These are phyloP conservation scores for sorghum (Sorghum bicolor) DNA, from an alignment of 176 grass and related monocot genomes.

Conservation along the genomic window Sorghum_bicolor_NCBIv3 NC_012875.2:56956501-56957000, in stretches of 20 bases:
- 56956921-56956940: constrained; percentile 38
- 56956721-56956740: constrained; percentile 9
- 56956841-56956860: constrained; percentile 15
- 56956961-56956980: constrained; percentile 39
- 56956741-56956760: constrained; percentile 1
- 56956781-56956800: constrained; percentile 17
- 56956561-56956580: constrained; percentile 3
- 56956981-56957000: constrained; percentile 21
- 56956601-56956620: neutral
- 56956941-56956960: constrained; percentile 27
- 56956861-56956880: constrained; percentile 26
- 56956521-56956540: constrained; percentile 6
- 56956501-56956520: constrained; percentile 7
- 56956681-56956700: constrained; percentile 1
- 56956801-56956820: constrained; percentile 5
- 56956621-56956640: constrained; percentile 19
- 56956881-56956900: constrained; percentile 25
- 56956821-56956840: constrained; percentile 33
- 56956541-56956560: neutral
- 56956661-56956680: constrained; percentile 6
- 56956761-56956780: constrained; percentile 28
- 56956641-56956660: constrained; percentile 2
- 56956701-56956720: constrained; percentile 20
- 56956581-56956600: neutral
- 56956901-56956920: constrained; percentile 29